phyloP scores from a whole-genome alignment of 352 stramenopile genomes.

The Phytophthora pseudosyringae region DNA sequence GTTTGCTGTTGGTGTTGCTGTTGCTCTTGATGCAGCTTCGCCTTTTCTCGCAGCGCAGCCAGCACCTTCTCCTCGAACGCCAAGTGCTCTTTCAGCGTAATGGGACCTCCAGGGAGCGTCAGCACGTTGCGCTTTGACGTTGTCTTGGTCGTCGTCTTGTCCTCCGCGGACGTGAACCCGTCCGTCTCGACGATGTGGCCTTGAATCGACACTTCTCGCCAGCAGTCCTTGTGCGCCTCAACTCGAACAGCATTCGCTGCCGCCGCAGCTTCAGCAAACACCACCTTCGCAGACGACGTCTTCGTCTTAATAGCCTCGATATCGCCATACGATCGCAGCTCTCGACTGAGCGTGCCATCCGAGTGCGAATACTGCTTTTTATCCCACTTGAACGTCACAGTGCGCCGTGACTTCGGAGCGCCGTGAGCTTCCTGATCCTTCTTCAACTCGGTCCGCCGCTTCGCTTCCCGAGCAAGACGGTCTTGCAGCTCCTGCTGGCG shows the following conservation, averaged over 20 bases:
- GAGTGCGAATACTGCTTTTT: conserved; percentile 71
- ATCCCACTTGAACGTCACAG: conserved; percentile 84
- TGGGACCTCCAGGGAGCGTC: conserved; percentile 48
- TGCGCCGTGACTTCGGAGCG: conserved; percentile 66
- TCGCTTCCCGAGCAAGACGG: conserved; percentile 48
- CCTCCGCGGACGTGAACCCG: conserved; percentile 35
- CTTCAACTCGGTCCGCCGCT: conserved; percentile 45
- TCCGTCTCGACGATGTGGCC: conserved; percentile 77
- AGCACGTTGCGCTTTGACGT: conserved; percentile 22
- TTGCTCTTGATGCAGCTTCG: conserved; percentile 41
- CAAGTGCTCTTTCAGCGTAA: conserved; percentile 62
- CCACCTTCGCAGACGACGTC: conserved; percentile 66
- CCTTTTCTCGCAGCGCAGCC: conserved; percentile 48
- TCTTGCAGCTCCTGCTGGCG: conserved; percentile 65
- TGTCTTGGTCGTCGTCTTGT: conserved; percentile 22
- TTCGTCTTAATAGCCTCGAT: conserved; percentile 80
- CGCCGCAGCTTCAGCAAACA: conserved; percentile 54
- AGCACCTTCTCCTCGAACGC: conserved; percentile 66
- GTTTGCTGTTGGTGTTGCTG: conserved; percentile 28
- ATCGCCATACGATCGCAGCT: conserved; percentile 64
- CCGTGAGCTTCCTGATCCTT: conserved; percentile 25
- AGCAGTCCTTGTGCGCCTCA: conserved; percentile 74
- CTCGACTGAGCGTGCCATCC: conserved; percentile 70
- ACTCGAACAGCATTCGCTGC: conserved; percentile 67
- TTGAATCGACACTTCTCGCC: conserved; percentile 75